Percentiles rank a stretch among this genome's conserved stretches.
phyloP scores from a whole-genome alignment of 441 rosid species.

The Gossypium davidsonii region DNA sequence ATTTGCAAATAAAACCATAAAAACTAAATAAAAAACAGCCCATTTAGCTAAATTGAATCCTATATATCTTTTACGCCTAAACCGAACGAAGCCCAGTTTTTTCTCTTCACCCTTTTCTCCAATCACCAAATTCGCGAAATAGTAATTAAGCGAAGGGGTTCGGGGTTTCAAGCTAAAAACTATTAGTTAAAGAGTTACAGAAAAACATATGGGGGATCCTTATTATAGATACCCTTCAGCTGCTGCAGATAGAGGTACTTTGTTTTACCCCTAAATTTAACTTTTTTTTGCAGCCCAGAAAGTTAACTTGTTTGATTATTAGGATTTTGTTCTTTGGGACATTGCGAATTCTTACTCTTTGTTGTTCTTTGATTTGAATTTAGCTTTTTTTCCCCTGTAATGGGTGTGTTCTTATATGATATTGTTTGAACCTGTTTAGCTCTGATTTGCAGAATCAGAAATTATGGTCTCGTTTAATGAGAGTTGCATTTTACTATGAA shows the following conservation, averaged over 20 bases:
- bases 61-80: background rate
- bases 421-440: background rate
- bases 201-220: conserved; percentile 6
- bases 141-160: background rate
- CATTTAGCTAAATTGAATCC: background rate
- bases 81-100: background rate
- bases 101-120: background rate
- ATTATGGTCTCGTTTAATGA: background rate
- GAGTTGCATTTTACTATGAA: background rate
- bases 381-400: background rate
- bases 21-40: too few relatives aligned
- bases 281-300: background rate
- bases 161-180: background rate
- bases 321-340: background rate
- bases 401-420: background rate
- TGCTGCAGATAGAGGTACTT: background rate
- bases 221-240: background rate
- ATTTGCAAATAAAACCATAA: too few relatives aligned
- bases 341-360: background rate
- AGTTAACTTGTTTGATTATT: background rate
- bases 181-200: background rate
- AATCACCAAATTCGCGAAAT: background rate
- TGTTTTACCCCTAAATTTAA: background rate
- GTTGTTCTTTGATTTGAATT: background rate
- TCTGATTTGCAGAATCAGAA: background rate